Percentiles rank a stretch among this genome's conserved stretches.
These are phyloP conservation scores for Penicillium sp. DNA, from an alignment of 2,329 filamentous ascomycete genomes.

Conservation along the genomic window DNA sequence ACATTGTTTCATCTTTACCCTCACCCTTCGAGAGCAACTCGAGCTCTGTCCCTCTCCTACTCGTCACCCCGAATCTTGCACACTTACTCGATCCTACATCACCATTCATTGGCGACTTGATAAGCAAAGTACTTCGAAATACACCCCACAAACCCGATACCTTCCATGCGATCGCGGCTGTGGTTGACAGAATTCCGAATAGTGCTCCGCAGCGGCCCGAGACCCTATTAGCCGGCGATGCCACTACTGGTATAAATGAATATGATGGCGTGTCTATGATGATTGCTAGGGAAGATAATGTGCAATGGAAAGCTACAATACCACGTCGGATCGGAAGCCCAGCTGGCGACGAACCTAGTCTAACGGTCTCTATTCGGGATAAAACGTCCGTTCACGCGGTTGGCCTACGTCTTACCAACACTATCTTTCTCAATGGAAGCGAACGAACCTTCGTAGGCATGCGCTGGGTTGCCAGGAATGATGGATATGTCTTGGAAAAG, in stretches of 20 bases:
- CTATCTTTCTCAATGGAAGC: conserved; percentile 43
- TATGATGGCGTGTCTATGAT: conserved; percentile 39
- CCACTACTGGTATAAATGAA: conserved; percentile 11
- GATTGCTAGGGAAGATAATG: conserved; percentile 22
- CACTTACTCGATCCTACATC: conserved; percentile 36
- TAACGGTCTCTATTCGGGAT: conserved; percentile 30
- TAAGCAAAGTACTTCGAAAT: conserved; percentile 28
- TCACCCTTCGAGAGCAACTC: conserved; percentile 11
- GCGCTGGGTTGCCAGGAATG: conserved; percentile 32
- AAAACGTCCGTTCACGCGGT: conserved; percentile 29
- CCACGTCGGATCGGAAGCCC: conserved; percentile 30
- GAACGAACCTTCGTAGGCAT: conserved; percentile 41
- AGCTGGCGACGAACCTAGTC: conserved; percentile 32
- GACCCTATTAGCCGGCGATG: not conserved
- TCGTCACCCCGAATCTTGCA: conserved; percentile 40
- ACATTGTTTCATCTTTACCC: conserved; percentile 31
- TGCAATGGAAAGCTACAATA: conserved; percentile 32
- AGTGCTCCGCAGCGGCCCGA: not conserved
- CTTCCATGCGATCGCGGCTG: conserved; percentile 34
- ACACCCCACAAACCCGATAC: conserved; percentile 6
- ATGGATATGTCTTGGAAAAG: conserved; percentile 24
- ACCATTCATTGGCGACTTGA: conserved; percentile 32
- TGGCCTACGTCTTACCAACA: conserved; percentile 43
- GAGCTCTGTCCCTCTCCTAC: conserved; percentile 31
- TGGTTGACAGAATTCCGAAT: conserved; percentile 39